Conservation (phyloP, 2,329 filamentous ascomycete genomes). For the Alternaria alternata region DNA sequence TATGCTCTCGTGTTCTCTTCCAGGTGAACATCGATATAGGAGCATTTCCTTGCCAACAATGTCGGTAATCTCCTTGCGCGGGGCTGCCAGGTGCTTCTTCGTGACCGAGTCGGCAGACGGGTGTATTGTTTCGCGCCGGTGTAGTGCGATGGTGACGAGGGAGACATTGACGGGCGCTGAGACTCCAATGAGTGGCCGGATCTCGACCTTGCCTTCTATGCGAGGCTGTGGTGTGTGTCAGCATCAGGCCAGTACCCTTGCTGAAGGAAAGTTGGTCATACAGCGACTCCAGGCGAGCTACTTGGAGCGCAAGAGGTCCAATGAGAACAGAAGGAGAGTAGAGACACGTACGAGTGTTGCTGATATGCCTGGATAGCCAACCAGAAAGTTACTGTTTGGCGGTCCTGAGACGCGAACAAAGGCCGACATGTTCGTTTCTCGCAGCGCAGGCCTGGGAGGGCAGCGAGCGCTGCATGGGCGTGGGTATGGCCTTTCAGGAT, state of each 20-base stretch:
- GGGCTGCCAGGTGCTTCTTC: slow-evolving; percentile 89
- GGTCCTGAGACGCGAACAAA: slow-evolving; percentile 96
- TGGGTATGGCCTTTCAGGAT: slow-evolving; percentile 26
- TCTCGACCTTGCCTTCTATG: slow-evolving; percentile 97
- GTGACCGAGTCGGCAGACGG: slow-evolving; percentile 93
- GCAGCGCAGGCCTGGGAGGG: slow-evolving; percentile 47
- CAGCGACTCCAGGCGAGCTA: background rate
- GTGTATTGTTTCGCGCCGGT: slow-evolving; percentile 94
- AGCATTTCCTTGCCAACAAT: slow-evolving; percentile 96
- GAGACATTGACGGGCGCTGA: slow-evolving; percentile 91
- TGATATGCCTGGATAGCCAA: slow-evolving; percentile 97
- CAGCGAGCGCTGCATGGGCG: slow-evolving; percentile 49
- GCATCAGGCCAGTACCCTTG: slow-evolving; percentile 20
- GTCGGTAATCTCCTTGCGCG: slow-evolving; percentile 88
- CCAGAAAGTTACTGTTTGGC: slow-evolving; percentile 94
- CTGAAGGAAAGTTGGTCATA: slow-evolving; percentile 11
- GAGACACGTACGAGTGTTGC: slow-evolving; percentile 82
- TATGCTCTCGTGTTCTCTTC: slow-evolving; percentile 85
- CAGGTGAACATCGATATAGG: slow-evolving; percentile 83
- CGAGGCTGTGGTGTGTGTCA: slow-evolving; percentile 71
- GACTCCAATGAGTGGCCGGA: slow-evolving; percentile 83
- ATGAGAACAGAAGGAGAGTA: slow-evolving; percentile 2
- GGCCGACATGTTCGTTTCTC: slow-evolving; percentile 62
- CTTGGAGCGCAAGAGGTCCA: slow-evolving; percentile 9
- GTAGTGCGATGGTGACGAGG: slow-evolving; percentile 91